These are phyloP conservation scores for Oropetium thomaeum DNA, from an alignment of 176 grass and related monocot species.

Conservation along the genomic window DNA sequence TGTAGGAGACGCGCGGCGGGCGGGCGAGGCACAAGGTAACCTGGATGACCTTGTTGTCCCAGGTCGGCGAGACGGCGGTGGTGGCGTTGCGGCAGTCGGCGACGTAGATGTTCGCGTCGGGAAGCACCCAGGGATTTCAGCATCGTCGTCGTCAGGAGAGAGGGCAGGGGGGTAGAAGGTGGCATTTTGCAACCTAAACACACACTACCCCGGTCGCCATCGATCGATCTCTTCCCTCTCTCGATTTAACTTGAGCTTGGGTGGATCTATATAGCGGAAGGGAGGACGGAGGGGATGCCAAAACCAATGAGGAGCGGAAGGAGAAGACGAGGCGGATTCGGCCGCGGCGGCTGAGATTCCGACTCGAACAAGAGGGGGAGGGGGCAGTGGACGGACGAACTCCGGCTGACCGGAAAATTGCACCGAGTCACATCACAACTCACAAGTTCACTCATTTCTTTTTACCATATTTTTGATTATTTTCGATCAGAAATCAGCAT, in stretches of 20 bases:
- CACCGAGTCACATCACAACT: too few species aligned
- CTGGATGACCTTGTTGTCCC: not conserved
- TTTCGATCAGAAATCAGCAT: too few species aligned
- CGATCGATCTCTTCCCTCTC: not conserved
- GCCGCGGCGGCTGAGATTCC: too few species aligned
- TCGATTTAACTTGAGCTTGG: not conserved
- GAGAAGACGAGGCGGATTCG: not conserved
- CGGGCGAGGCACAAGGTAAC: not conserved
- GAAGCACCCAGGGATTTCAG: not conserved
- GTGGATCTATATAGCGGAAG: not conserved
- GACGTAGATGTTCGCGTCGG: not conserved
- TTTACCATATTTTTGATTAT: too few species aligned
- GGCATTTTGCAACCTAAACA: not conserved
- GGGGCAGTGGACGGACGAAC: too few species aligned
- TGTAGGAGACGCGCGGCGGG: not conserved
- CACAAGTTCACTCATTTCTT: too few species aligned
- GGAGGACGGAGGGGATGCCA: too few species aligned
- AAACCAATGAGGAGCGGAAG: not conserved
- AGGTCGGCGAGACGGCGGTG: not conserved
- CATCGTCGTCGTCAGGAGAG: not conserved
- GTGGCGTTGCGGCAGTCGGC: not conserved
- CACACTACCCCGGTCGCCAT: not conserved
- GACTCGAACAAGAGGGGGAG: too few species aligned
- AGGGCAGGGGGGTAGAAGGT: not conserved
- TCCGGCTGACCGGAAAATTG: too few species aligned